Evolutionary conservation across 2,329 filamentous ascomycete species (phyloP).

Genomic region (Knoxdaviesia capensis): DNA sequence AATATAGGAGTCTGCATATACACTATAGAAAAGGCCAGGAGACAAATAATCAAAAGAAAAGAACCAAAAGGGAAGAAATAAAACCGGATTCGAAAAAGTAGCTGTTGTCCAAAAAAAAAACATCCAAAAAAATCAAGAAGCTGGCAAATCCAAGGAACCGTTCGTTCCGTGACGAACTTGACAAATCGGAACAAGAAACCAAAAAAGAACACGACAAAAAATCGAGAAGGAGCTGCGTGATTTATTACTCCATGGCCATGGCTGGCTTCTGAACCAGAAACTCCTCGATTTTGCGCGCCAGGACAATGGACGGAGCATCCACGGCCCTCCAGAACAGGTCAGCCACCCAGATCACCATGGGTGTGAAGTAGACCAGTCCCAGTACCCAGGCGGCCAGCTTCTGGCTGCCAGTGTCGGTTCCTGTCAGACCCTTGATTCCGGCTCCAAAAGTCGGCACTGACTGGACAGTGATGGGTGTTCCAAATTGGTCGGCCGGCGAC

Average conservation of each 20-base stretch:
- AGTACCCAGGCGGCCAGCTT: conserved; percentile 4
- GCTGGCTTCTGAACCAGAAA: not conserved
- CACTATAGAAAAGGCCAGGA: not conserved
- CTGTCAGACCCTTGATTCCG: too few relatives aligned
- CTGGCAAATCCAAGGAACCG: too few relatives aligned
- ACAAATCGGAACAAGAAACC: not conserved
- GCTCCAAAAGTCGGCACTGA: too few relatives aligned
- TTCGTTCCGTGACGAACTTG: not conserved
- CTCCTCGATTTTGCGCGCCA: conserved; percentile 3
- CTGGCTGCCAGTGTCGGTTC: conserved; percentile 1
- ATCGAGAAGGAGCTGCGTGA: too few relatives aligned
- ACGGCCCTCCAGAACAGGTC: conserved; percentile 5
- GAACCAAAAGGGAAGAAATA: not conserved
- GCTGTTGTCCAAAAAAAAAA: too few relatives aligned
- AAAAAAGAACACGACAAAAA: not conserved
- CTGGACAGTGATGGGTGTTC: too few relatives aligned
- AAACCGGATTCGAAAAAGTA: not conserved
- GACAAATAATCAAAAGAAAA: not conserved
- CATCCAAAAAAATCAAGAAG: too few relatives aligned
- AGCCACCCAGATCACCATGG: conserved; percentile 4
- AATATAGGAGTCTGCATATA: too few relatives aligned
- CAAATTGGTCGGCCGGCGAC: too few relatives aligned
- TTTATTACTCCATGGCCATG: too few relatives aligned
- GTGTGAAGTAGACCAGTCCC: conserved; percentile 4
- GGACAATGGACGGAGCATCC: conserved; percentile 5